Base-by-base conservation (phyloP, 164 flowering plant species). In the Aristolochia fimbriata region DNA sequence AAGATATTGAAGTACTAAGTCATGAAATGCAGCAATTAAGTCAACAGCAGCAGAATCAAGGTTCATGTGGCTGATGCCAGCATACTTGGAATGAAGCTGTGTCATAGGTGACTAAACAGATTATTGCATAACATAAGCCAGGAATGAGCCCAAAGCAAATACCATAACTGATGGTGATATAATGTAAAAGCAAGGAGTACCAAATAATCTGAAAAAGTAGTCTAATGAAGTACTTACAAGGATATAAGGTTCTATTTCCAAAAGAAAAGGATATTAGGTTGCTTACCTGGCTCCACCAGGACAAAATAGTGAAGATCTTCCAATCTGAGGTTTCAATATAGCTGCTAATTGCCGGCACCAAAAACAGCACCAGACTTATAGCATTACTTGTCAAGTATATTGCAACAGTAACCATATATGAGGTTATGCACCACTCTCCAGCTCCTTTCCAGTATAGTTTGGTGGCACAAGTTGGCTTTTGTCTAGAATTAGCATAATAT, bases 271-370 rank as follows among this genome's bases (percentile, higher is more conserved):
- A 14, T 22, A 23, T 5, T 54, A 46, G 19, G 21, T 70, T 46
- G 64, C 66, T 49, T 82, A 93, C 99, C 89, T 88, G 86, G 54
- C 77, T 80, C 97, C 97, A 89, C 93, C 89, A 85, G 41, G 88
- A 78, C 33, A 93, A 68, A 57, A 78, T 23, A 43, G 65, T 58
- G 65, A 73, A 83, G 27, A 85, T 54, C 61, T 78, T 66, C 51
- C 51, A 61, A 66, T 85, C 82, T 63, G 99, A 90, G 51, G 78
- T 80, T 79, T 93, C 99, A 63, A 93, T 83, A 69, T 79, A 86
- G 67, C 76, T 86, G 64, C 81, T 71, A 56, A 93, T 60, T n/a
- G 74, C 80, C 58, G 99, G 99, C 74, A 90, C 87, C 17, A 90
- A 74, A 75, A 90, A 93, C 58, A 93, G 70, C 41, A 90, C 84